Evolutionary conservation across 169 alveolate species (phyloP), one percentile per base, ranked within the genome.

Genomic region (Miamiensis avidus): DNA sequence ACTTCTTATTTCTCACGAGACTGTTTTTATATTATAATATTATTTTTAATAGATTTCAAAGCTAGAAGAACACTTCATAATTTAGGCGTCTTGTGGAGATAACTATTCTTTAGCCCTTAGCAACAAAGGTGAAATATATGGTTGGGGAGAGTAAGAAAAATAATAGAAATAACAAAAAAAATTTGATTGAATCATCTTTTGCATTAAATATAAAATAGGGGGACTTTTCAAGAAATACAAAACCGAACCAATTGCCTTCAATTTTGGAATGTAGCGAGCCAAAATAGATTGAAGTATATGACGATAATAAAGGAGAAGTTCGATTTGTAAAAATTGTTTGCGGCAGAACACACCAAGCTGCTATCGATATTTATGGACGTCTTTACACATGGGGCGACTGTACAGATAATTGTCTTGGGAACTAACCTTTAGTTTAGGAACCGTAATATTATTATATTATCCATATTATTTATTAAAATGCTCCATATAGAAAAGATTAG

Each of bases 21-120:
- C n/a, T n/a, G n/a, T n/a, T n/a, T n/a, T n/a, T n/a, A n/a, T n/a
- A n/a, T n/a, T n/a, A n/a, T n/a, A n/a, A n/a, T n/a, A n/a, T n/a
- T n/a, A n/a, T n/a, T n/a, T n/a, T n/a, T n/a, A n/a, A 49, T 87
- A 87, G 81, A 74, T 72, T 32, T 77, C 78, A 26, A n/a, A 78
- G 11, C 82, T 86, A 72, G 82, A 88, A 83, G 87, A 88, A 65
- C 82, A 88, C 65, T 65, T 84, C 74, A 74, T 77, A 83, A 79
- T 86, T 26, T 83, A 83, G 34, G 92, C 82, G 65, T 73, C 79
- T 64, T 87, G 86, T 74, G 76, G 82, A 65, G 84, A 87, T 65
- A 49, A 78, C 30, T 74, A 34, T 20, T 78, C 85, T 69, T 84
- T 79, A 0, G 78, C 81, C 83, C 65, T 78, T 33, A 81, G 77